Percentiles rank a stretch among this genome's conserved stretches.
These are phyloP conservation scores for Chlamydomonas applanata DNA, from an alignment of 139 green algal genomes.

Conservation along the genomic window DNA sequence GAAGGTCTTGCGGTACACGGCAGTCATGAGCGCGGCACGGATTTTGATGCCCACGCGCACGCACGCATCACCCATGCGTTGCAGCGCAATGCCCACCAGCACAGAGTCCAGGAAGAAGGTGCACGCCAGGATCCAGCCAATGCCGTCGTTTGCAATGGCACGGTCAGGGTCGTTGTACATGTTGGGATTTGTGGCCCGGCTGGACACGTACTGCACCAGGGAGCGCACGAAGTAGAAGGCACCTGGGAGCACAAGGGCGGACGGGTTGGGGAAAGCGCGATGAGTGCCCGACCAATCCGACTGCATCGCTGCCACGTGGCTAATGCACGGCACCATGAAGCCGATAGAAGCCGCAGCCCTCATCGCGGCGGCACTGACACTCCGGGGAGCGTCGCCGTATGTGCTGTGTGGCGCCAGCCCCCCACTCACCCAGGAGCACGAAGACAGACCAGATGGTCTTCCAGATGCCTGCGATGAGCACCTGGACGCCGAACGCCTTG, in stretches of 20 bases:
- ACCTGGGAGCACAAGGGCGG: conserved; percentile 1
- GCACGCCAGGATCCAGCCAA: conserved; percentile 56
- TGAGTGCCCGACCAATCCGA: too few relatives aligned
- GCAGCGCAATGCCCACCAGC: conserved; percentile 53
- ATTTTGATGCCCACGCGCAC: conserved; percentile 51
- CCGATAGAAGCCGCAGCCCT: too few relatives aligned
- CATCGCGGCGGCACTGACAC: too few relatives aligned
- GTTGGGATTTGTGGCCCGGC: conserved; percentile 13
- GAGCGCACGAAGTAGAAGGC: conserved; percentile 71
- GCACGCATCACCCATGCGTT: conserved; percentile 65
- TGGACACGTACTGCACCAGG: conserved; percentile 54
- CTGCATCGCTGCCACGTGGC: too few relatives aligned
- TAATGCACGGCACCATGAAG: too few relatives aligned
- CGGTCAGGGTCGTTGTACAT: conserved; percentile 41
- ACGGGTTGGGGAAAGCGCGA: too few relatives aligned
- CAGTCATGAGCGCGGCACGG: conserved; percentile 31
- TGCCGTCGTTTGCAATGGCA: conserved; percentile 18
- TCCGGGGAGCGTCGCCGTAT: too few relatives aligned
- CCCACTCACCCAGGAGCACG: conserved; percentile 37
- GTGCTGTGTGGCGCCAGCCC: too few relatives aligned
- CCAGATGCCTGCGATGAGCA: conserved; percentile 37
- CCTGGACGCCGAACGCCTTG: conserved; percentile 32
- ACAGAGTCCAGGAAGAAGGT: conserved; percentile 62
- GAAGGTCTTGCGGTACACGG: conserved; percentile 62
- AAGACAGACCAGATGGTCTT: conserved; percentile 43